Base-by-base conservation (phyloP, 495 filamentous ascomycete genomes). In the Penicillium coprophilum region DNA sequence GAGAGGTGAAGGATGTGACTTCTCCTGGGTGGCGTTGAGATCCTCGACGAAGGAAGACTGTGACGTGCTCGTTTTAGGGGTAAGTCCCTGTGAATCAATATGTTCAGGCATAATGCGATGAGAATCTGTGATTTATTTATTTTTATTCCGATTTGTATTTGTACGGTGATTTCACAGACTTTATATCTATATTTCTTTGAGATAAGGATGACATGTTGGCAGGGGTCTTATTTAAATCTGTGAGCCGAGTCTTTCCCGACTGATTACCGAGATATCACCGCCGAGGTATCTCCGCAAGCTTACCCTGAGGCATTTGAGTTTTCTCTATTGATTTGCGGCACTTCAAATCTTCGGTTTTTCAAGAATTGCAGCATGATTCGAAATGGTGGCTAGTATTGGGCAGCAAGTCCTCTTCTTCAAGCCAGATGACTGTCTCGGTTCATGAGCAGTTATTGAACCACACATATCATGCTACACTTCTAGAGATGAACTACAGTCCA, bases 181-280 rank as follows among this genome's bases (percentile, higher is more conserved):
- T 52, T 52, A 52, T 52, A 52, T 40, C 31, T 23, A 50, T 23
- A 51, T 30, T 23, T 8, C 15, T 28, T n/a, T 17, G 23, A 28
- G 32, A 34, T 34, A 30, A 17, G 2, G 2, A 31, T 31, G 50
- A 21, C 20, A 50, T 41, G 24, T 19, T 11, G 8, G 17, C 8
- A 38, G 34, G 13, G 13, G 31, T 11, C 21, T 17, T 30, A 17
- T 11, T 17, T 39, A 52, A 52, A 52, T 21, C 1, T 41, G 27
- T 52, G n/a, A 28, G 31, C 50, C 50, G 50, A 51, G 5, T 12
- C n/a, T 32, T 9, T 41, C 9, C 50, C 50, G 48, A 40, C 6
- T 2, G 34, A 10, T 9, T 10, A 27, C 48, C 48, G 50, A 52
- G 21, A 30, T 41, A 52, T 52, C 8, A 13, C 50, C 50, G 50